Percentiles rank a stretch among this genome's conserved stretches.
Conservation (phyloP, 441 rosid species). For the Daphne laureola region DNA sequence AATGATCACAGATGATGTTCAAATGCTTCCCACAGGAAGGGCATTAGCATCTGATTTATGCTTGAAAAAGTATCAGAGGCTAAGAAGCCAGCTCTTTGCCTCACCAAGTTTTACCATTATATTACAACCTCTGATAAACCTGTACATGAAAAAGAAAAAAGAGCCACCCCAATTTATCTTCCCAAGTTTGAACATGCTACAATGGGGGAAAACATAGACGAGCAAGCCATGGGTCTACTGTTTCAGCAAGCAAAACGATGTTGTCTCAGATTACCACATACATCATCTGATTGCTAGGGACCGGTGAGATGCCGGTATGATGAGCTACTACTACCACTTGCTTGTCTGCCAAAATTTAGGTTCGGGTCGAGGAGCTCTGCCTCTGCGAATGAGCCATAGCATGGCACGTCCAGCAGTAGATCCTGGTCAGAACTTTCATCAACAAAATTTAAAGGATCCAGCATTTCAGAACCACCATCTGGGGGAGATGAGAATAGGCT, state of each 20-base stretch:
- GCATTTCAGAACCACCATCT: conserved; percentile 49
- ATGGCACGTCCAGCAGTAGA: conserved; percentile 78
- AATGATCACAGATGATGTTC: too few species aligned
- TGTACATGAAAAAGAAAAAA: conserved; percentile 30
- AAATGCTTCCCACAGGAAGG: too few species aligned
- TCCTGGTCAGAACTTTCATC: conserved; percentile 69
- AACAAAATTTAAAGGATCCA: conserved; percentile 47
- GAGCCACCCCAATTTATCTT: conserved; percentile 28
- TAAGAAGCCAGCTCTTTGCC: conserved; percentile 10
- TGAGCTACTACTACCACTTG: conserved; percentile 54
- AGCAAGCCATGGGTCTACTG: conserved; percentile 29
- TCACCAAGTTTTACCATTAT: conserved; percentile 41
- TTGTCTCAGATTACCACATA: conserved; percentile 23
- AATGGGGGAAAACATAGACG: conserved; percentile 26
- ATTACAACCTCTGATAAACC: conserved; percentile 53
- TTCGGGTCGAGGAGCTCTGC: conserved; percentile 82
- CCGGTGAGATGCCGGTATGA: conserved; percentile 27
- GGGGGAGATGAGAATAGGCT: conserved; percentile 66
- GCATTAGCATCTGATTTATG: not conserved
- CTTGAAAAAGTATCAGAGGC: conserved; percentile 1
- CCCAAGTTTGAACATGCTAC: conserved; percentile 33
- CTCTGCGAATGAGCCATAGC: conserved; percentile 71
- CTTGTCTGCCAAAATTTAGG: conserved; percentile 38
- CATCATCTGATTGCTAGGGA: conserved; percentile 28
- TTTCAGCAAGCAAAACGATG: conserved; percentile 31